Percentiles rank a stretch among this genome's conserved stretches.
Conservation (phyloP, 2,329 filamentous ascomycete genomes). For the Orbilia javanica region DNA sequence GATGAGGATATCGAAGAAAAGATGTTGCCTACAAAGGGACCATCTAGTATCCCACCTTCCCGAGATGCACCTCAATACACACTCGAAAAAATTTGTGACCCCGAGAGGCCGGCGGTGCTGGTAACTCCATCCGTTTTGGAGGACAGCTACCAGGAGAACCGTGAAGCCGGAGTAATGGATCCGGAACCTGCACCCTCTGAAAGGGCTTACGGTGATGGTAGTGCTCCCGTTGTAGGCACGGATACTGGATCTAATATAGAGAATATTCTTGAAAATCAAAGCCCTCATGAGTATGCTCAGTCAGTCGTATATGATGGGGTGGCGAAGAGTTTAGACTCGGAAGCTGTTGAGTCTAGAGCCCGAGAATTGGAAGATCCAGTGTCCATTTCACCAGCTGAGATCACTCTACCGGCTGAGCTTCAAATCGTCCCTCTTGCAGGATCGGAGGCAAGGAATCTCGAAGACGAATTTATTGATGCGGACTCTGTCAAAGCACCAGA, state of each 20-base stretch:
- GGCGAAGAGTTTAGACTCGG: slow-evolving; percentile 3
- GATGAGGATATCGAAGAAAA: slow-evolving; percentile 52
- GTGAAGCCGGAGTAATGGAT: not conserved
- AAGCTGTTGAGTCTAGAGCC: not conserved
- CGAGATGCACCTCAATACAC: not conserved
- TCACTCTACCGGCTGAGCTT: not conserved
- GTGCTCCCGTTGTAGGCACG: not conserved
- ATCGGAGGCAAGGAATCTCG: not conserved
- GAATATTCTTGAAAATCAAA: slow-evolving; percentile 17
- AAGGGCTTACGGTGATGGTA: not conserved
- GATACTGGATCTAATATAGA: slow-evolving; percentile 11
- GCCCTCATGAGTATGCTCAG: slow-evolving; percentile 23
- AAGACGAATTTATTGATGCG: not conserved
- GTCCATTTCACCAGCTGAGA: not conserved
- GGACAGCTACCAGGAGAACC: not conserved
- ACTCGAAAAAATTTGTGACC: slow-evolving; percentile 25
- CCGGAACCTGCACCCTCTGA: slow-evolving; percentile 19
- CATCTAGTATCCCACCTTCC: slow-evolving; percentile 17
- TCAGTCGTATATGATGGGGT: slow-evolving; percentile 47
- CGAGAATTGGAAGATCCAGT: not conserved
- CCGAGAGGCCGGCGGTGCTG: slow-evolving; percentile 8
- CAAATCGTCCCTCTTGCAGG: not conserved
- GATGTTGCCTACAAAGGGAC: slow-evolving; percentile 37
- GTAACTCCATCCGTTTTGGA: slow-evolving; percentile 20
- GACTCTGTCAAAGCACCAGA: slow-evolving; percentile 22